phyloP scores from a whole-genome alignment of 345 rosid genomes.

The Eucalyptus cladocalyx region DNA sequence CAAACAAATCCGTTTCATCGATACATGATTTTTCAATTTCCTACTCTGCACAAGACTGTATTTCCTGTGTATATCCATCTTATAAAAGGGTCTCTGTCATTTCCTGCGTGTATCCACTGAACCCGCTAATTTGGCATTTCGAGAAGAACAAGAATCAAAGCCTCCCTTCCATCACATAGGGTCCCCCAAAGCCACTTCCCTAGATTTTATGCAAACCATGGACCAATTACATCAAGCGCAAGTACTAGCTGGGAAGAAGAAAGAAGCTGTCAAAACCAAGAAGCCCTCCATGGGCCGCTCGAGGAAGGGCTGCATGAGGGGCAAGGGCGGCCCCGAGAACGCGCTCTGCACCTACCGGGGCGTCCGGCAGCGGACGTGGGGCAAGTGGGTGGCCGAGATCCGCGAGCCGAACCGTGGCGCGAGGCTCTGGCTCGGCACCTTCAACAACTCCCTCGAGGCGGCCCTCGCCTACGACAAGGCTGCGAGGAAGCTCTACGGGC shows the following conservation, averaged over 20 bases:
- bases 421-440: slow-evolving; percentile 94
- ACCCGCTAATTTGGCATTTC: not conserved
- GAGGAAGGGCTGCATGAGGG: slow-evolving; percentile 93
- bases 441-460: slow-evolving; percentile 68
- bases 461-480: slow-evolving; percentile 82
- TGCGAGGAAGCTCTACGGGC: slow-evolving; percentile 74
- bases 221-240: not conserved
- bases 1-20: not conserved
- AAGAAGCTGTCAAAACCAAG: slow-evolving; percentile 1
- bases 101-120: not conserved
- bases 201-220: not conserved
- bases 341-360: slow-evolving; percentile 84
- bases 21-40: not conserved
- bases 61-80: not conserved
- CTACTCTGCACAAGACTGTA: not conserved
- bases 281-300: slow-evolving; percentile 64
- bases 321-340: slow-evolving; percentile 94
- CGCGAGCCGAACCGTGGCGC: slow-evolving; percentile 88
- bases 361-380: slow-evolving; percentile 97
- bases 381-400: slow-evolving; percentile 97
- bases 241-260: not conserved
- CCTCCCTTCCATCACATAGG: not conserved
- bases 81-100: not conserved
- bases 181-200: not conserved
- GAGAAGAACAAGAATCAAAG: not conserved